Evolutionary conservation across 176 grass and related monocot species (phyloP), one percentile per base, ranked within the genome.

Genomic region (Rhipidocladum racemiflorum): DNA sequence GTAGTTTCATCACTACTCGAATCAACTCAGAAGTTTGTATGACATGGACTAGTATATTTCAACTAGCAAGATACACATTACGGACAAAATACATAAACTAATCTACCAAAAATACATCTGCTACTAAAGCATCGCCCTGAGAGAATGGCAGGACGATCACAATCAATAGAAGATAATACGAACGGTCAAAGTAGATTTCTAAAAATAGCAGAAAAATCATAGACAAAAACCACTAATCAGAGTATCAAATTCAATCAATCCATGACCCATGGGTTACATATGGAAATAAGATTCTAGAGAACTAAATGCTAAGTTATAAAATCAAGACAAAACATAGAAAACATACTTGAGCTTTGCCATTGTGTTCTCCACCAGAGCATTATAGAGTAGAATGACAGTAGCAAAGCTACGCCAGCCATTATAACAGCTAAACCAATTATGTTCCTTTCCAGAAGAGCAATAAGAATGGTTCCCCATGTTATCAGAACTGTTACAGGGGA

Each of bases 281-380:
- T 59, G 25, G n/a, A 54, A 51, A 34, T 45, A 69, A 70, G 45
- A 82, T 42, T 73, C 18, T 68, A 67, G 60, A 77, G 27, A 75
- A 21, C 84, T 48, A 79, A 78, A 75, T 83, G 32, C 24, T 54
- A 68, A 20, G 16, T 17, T 78, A 80, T 44, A 63, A 55, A 76
- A 64, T 74, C 46, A 84, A 34, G 77, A 73, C 29, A 80, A 76
- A 86, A 69, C 72, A 81, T 10, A 49, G 38, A 84, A 71, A 60
- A 75, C 91, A 68, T 99, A 99, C 96, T 95, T 87, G 93, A 99
- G 85, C 96, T 99, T 88, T 99, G 96, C 93, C 93, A 99, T 83
- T 95, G 96, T 85, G 96, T 99, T 76, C 96, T 91, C 96, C 96
- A 99, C 96, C 96, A 99, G 56, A 99, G 91, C 96, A 99, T 99